Base-by-base conservation (phyloP, 257 asterid species). In the Solanum corneliomulleri region DNA sequence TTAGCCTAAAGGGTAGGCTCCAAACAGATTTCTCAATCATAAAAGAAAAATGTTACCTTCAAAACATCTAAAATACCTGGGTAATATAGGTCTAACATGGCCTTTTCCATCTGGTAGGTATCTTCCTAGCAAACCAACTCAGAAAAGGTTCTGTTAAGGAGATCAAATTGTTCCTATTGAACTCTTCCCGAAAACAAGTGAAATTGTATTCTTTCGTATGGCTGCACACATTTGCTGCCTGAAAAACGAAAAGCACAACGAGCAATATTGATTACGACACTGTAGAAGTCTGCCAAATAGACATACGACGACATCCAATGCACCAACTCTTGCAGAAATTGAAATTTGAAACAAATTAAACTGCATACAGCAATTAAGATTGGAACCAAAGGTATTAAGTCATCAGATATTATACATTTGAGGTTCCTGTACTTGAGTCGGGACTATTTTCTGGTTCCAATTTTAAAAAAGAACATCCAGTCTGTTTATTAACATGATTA, bases 201-300 rank as follows among this genome's bases (percentile, higher is more conserved):
- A 83, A 62, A 49, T 31, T n/a, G 39, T 64, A 85, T 66, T 85
- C 58, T 87, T 87, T 56, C 0, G 62, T 56, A 56, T 56, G 62
- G 62, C 62, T 56, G n/a, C n/a, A 18, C 62, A 52, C 4, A 56
- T 56, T 18, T 56, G 62, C n/a, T 11, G 87, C 89, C 85, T 95
- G 93, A 71, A 62, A 83, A 88, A 91, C 92, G 95, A 87, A 94
- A 93, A 87, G 89, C 92, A 86, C 92, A 85, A 88, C 92, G 74
- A 86, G 97, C 94, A 77, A 94, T 86, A 71, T 18, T 71, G 78
- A 33, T 71, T 71, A 71, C 23, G 21, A 4, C 13, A 71, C 78
- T 71, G 25, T 71, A 33, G 78, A 71, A 71, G 25, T 33, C n/a
- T 35, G 15, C 45, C 78, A 71, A 15, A 33, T 72, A 72, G 80